Evolutionary conservation across 148 eudicot species (phyloP).

Genomic region (Chenopodium suecicum): DNA sequence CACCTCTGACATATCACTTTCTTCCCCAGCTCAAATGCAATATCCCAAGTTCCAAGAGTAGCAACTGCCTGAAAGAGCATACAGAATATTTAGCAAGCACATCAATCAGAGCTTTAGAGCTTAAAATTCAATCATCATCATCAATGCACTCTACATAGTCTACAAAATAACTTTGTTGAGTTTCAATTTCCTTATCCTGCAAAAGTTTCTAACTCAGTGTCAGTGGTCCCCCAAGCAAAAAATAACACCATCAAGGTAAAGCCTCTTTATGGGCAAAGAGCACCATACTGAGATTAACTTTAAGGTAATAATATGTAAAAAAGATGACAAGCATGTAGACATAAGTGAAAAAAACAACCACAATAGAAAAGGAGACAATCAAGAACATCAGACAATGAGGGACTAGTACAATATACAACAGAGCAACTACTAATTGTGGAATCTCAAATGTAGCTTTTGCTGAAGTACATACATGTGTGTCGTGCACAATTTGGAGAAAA

Average conservation of each 20-base stretch:
- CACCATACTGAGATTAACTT: not conserved
- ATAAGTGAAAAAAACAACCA: not conserved
- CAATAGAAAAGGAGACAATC: not conserved
- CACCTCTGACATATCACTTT: constrained; percentile 86
- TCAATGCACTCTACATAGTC: not conserved
- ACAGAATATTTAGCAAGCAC: not conserved
- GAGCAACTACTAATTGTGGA: not conserved
- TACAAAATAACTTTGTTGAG: not conserved
- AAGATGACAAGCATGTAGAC: not conserved
- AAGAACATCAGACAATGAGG: not conserved
- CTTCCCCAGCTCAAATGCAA: constrained; percentile 78
- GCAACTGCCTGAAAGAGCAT: constrained; percentile 54
- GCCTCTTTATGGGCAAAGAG: not conserved
- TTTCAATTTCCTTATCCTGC: not conserved
- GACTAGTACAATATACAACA: not conserved
- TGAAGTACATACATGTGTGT: not conserved
- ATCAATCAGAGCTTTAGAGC: not conserved
- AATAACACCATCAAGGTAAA: not conserved
- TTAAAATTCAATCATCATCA: not conserved
- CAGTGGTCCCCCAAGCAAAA: not conserved
- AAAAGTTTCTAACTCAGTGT: not conserved
- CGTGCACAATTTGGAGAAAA: not conserved
- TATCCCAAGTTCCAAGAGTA: constrained; percentile 84
- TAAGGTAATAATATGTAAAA: not conserved
- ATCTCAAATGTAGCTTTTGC: not conserved